Percentiles rank a stretch among this genome's conserved stretches.
Conservation (phyloP, 148 eudicot genomes). For the Fallopia convolvulus region DNA sequence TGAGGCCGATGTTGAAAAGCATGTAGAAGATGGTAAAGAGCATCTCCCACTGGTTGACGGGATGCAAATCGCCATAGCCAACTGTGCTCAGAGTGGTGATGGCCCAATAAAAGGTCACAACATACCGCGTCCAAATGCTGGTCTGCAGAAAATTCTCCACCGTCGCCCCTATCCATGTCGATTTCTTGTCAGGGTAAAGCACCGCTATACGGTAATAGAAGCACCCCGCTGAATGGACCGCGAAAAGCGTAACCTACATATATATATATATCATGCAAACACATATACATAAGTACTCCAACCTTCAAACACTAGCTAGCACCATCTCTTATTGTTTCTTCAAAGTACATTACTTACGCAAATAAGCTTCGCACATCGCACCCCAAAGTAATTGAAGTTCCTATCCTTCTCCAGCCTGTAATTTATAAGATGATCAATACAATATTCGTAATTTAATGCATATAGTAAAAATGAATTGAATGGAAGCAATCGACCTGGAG, state of each 20-base stretch:
- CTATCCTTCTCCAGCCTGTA: conserved; percentile 65
- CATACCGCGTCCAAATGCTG: conserved; percentile 64
- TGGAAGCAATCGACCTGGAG: conserved; percentile 25
- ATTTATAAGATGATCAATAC: too few species aligned
- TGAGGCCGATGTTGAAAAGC: conserved; percentile 84
- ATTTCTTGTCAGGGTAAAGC: conserved; percentile 37
- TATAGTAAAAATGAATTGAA: too few species aligned
- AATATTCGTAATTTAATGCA: too few species aligned
- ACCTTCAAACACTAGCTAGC: too few species aligned
- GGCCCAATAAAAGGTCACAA: conserved; percentile 77
- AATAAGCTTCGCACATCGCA: conserved; percentile 59
- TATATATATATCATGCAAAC: too few species aligned
- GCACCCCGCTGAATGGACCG: conserved; percentile 82
- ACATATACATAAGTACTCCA: too few species aligned
- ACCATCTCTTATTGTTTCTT: background rate
- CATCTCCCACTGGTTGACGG: conserved; percentile 70
- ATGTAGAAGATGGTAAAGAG: conserved; percentile 65
- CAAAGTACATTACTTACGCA: conserved; percentile 40
- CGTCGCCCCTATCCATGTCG: conserved; percentile 67
- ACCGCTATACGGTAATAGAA: conserved; percentile 66
- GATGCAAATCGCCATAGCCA: conserved; percentile 83
- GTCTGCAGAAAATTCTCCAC: conserved; percentile 30
- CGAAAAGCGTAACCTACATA: conserved; percentile 60
- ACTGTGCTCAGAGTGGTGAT: conserved; percentile 80
- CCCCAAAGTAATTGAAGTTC: conserved; percentile 58